Evolutionary conservation across 352 stramenopile genomes (phyloP).

Genomic region (Globisporangium okanoganense): DNA sequence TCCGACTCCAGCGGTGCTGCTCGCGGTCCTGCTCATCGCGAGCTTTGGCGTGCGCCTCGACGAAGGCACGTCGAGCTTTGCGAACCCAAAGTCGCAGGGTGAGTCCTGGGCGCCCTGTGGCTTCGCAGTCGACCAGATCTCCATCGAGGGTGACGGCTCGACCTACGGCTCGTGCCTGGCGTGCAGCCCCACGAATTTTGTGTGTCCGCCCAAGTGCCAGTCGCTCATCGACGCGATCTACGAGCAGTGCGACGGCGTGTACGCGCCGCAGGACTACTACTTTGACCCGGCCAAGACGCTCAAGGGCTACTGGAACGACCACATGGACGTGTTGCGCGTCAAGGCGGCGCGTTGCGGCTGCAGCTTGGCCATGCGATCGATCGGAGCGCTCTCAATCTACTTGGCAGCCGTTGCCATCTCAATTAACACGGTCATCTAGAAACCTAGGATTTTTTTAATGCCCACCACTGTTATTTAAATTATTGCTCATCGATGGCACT

Average conservation of each 20-base stretch:
- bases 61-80: constrained; percentile 28
- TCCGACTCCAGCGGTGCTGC: neutral
- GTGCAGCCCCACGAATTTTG: constrained; percentile 45
- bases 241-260: constrained; percentile 57
- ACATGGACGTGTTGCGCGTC: constrained; percentile 47
- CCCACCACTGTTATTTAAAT: neutral
- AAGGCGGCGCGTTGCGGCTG: constrained; percentile 57
- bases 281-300: constrained; percentile 60
- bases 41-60: constrained; percentile 9
- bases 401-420: neutral
- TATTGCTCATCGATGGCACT: neutral
- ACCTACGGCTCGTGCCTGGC: constrained; percentile 63
- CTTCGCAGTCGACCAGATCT: constrained; percentile 46
- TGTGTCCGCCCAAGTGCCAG: constrained; percentile 66
- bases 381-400: constrained; percentile 1
- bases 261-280: constrained; percentile 49
- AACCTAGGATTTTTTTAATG: no score
- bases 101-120: constrained; percentile 58
- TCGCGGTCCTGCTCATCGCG: constrained; percentile 15
- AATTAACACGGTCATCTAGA: neutral
- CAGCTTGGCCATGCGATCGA: constrained; percentile 11
- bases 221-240: constrained; percentile 68
- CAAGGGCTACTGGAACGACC: constrained; percentile 62
- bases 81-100: constrained; percentile 53
- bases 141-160: constrained; percentile 50